Base-by-base conservation (phyloP, 2,329 filamentous ascomycete species). In the Colletotrichum orchidophilum region DNA sequence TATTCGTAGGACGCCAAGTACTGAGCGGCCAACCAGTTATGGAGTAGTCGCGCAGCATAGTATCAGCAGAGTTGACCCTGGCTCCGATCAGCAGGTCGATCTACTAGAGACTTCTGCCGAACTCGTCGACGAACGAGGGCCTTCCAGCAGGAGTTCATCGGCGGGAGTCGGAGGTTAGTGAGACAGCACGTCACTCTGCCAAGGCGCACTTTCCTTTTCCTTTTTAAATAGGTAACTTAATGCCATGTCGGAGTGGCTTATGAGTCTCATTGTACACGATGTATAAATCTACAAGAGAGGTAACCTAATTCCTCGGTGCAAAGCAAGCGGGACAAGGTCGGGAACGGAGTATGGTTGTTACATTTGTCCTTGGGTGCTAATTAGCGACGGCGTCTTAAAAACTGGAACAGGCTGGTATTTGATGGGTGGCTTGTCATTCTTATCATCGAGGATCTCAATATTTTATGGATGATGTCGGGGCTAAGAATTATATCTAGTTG, bases 21-120 rank as follows among this genome's bases (percentile, higher is more conserved):
- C 85, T 26, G 86, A 89, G 58, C 82, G 85, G 39, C 85, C 87
- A 8, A 85, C 87, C 1, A 90, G 84, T 66, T 86, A 87, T 64
- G 89, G 90, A 24, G 84, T 84, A 65, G 90, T 92, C 26, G 82
- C 86, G 68, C 87, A 90, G 39, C 88, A 90, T 66, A 88, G 82
- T 68, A 86, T 90, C 70, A 88, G 81, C 75, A 84, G 85, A 31
- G 82, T 90, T 24, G 88, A 90, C 63, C 86, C 85, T 5, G 81
- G 81, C 12, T 80, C 83, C 26, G 78, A 81, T 46, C 79, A 76
- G 4, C 78, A 81, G 9, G 78, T 84, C 11, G 83, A 88, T 72
- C 80, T 88, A 27, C 77, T 89, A 2, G 87, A 86, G 24, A 86
- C 84, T 72, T 82, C 87, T 7, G 89, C 89, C 1, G 89, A 91